These are phyloP conservation scores for Ascoidea tarda DNA, from an alignment of 805 yeast genomes.

Conservation along the genomic window DNA sequence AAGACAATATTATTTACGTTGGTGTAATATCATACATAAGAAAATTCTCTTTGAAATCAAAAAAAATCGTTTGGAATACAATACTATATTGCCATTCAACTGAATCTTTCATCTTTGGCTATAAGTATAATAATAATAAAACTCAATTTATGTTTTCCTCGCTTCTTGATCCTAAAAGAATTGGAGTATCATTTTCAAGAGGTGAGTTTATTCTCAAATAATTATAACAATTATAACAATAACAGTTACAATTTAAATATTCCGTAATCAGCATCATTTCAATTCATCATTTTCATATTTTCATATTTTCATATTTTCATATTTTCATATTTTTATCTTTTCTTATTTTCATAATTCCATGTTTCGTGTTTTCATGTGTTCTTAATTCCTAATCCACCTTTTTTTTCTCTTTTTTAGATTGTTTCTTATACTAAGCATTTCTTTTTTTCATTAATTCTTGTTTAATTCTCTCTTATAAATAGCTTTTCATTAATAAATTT, in stretches of 20 bases:
- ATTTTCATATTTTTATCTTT: not conserved
- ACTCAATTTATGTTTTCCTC: not conserved
- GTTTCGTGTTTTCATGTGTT: not conserved
- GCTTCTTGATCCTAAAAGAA: not conserved
- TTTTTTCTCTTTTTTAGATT: no score
- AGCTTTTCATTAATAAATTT: no score
- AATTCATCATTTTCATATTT: no score
- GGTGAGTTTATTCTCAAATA: not conserved
- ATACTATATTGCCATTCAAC: slow-evolving; percentile 25
- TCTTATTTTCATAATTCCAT: no score
- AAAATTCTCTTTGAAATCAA: not conserved
- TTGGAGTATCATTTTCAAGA: not conserved
- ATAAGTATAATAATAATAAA: not conserved
- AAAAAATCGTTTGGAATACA: not conserved
- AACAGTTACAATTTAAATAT: not conserved
- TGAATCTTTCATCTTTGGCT: slow-evolving; percentile 23
- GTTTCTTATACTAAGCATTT: no score
- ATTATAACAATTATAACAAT: no score
- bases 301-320: no score
- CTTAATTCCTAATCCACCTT: not conserved
- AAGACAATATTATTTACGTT: not conserved
- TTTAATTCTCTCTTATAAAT: no score
- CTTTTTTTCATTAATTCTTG: no score
- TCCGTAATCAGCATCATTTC: no score
- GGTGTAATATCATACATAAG: slow-evolving; percentile 5